phyloP scores from a whole-genome alignment of 1,284 basidiomycete genomes.

The Mycena sp. region DNA sequence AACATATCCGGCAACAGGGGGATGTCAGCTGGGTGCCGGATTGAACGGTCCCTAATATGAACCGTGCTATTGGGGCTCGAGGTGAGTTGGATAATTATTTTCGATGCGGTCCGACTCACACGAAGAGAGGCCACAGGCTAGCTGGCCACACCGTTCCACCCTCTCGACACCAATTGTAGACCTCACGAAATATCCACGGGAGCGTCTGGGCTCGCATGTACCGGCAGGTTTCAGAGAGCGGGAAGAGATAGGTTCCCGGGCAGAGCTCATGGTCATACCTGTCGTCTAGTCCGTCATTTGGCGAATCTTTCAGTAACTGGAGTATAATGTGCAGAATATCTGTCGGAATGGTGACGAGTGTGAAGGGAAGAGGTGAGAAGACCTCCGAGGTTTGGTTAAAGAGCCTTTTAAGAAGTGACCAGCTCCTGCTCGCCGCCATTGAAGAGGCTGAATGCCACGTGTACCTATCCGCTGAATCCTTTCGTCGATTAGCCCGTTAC shows the following conservation, averaged over 20 bases:
- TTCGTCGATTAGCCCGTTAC: too few species aligned
- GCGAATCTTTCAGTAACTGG: background rate
- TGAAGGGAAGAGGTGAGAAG: background rate
- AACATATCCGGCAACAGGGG: background rate
- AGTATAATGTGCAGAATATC: slow-evolving; percentile 7
- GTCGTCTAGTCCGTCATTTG: background rate
- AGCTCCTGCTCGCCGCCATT: too few species aligned
- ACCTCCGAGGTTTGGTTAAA: background rate
- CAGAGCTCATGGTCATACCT: slow-evolving; percentile 7
- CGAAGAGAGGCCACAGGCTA: background rate
- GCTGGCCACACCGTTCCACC: background rate
- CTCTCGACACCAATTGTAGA: background rate
- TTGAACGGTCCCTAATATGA: background rate
- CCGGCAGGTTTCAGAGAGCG: slow-evolving; percentile 9
- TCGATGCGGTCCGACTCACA: background rate
- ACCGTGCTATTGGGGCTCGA: background rate
- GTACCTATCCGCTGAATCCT: too few species aligned
- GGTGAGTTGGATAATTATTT: background rate
- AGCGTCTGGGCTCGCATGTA: background rate
- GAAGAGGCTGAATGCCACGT: too few species aligned
- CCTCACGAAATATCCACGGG: slow-evolving; percentile 11
- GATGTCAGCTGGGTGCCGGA: background rate
- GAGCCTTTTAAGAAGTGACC: background rate
- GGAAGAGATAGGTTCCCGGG: background rate
- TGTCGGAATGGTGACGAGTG: background rate